phyloP scores from a whole-genome alignment of 2,329 filamentous ascomycete genomes.

The Botrytis deweyae region DNA sequence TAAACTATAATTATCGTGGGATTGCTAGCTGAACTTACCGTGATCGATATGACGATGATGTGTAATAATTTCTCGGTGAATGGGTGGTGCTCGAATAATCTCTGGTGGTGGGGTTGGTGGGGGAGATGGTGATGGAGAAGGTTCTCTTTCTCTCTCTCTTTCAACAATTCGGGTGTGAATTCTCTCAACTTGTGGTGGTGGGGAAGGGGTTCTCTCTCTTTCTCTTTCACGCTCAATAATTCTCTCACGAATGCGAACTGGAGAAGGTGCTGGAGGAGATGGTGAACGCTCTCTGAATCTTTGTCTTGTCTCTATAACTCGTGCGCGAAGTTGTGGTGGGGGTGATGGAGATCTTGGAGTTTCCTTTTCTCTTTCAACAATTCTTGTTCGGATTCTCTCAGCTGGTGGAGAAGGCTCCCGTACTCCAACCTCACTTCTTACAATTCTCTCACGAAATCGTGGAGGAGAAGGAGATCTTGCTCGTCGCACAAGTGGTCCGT shows the following conservation, averaged over 20 bases:
- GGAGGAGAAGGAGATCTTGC: constrained; percentile 36
- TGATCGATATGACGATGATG: constrained; percentile 80
- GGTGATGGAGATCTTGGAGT: constrained; percentile 32
- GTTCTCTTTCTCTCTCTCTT: constrained; percentile 28
- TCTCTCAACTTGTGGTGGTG: constrained; percentile 31
- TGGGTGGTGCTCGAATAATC: constrained; percentile 68
- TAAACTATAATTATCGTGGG: background rate
- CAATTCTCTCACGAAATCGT: constrained; percentile 34
- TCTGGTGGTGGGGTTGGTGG: constrained; percentile 45
- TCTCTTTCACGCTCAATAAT: constrained; percentile 34
- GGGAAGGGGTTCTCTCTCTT: constrained; percentile 34
- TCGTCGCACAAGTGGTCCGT: constrained; percentile 34
- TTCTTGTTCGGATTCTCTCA: constrained; percentile 25
- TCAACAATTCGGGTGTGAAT: constrained; percentile 32
- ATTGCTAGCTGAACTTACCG: constrained; percentile 53
- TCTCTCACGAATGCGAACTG: constrained; percentile 35
- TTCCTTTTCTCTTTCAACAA: constrained; percentile 36
- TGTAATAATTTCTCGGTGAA: constrained; percentile 86
- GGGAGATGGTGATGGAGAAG: constrained; percentile 35
- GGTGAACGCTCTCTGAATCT: constrained; percentile 35
- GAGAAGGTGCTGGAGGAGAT: constrained; percentile 33
- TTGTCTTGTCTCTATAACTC: constrained; percentile 38
- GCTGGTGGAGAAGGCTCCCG: constrained; percentile 31
- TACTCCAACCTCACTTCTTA: constrained; percentile 25
- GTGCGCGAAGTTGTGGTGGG: constrained; percentile 34